Evolutionary conservation across 2,329 filamentous ascomycete species (phyloP).

Genomic region (Proliferodiscus dingleyae): DNA sequence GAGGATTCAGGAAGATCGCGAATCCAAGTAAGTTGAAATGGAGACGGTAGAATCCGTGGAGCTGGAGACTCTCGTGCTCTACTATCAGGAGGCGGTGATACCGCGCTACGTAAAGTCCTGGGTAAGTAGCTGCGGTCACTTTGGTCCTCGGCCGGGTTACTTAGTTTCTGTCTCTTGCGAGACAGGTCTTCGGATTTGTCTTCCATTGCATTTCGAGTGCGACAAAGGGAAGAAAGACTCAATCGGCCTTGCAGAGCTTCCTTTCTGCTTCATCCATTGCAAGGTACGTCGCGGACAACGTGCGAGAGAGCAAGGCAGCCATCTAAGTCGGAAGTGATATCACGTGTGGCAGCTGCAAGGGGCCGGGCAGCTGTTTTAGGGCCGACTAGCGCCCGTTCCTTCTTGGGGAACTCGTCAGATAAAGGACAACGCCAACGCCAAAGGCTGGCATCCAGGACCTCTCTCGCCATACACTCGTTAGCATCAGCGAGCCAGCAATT

Average conservation of each 20-base stretch:
- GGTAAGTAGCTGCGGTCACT: conserved; percentile 6
- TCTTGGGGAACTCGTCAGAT: conserved; percentile 4
- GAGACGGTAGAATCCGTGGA: conserved; percentile 38
- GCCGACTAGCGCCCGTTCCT: conserved; percentile 10
- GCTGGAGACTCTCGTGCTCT: conserved; percentile 4
- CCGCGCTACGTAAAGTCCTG: conserved; percentile 19
- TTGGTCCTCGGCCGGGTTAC: conserved; percentile 1
- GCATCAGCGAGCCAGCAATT: too few species aligned
- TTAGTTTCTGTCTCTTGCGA: conserved; percentile 25
- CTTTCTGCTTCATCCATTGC: too few species aligned
- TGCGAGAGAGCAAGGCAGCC: too few species aligned
- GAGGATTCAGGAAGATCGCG: conserved; percentile 44
- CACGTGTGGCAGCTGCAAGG: too few species aligned
- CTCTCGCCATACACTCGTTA: too few species aligned
- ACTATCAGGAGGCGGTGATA: conserved; percentile 29
- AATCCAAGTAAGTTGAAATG: conserved; percentile 55
- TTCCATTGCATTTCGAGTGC: conserved; percentile 15
- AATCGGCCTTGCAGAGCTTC: too few species aligned
- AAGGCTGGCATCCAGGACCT: too few species aligned
- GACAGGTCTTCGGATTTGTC: conserved; percentile 16
- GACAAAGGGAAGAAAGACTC: background rate
- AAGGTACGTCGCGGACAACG: too few species aligned
- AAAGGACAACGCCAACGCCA: too few species aligned
- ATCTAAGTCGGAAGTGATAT: too few species aligned
- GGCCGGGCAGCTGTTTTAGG: too few species aligned